Evolutionary conservation across 2,329 filamentous ascomycete genomes (phyloP).

Genomic region (Phoma sp.): DNA sequence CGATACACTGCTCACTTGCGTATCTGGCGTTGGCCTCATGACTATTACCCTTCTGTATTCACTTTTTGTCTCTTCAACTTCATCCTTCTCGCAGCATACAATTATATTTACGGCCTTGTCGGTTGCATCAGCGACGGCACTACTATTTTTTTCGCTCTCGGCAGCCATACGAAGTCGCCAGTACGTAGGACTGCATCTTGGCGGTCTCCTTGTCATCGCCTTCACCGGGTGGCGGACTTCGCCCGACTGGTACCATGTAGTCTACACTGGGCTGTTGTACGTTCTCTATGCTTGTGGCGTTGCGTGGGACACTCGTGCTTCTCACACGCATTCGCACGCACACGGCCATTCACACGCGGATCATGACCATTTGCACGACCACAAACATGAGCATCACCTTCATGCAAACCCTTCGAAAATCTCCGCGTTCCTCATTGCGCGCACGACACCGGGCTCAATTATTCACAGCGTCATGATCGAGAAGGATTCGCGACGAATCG

Average conservation of each 20-base stretch:
- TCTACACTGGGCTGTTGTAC: conserved; percentile 33
- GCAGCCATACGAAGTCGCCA: conserved; percentile 50
- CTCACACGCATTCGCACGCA: conserved; percentile 31
- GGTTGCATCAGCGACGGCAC: conserved; percentile 52
- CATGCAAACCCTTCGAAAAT: conserved; percentile 68
- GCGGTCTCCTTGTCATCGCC: conserved; percentile 32
- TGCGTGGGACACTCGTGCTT: conserved; percentile 49
- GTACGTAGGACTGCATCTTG: conserved; percentile 42
- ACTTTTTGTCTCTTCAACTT: conserved; percentile 41
- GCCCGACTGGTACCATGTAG: conserved; percentile 19
- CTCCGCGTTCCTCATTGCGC: conserved; percentile 75
- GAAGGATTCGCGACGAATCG: conserved; percentile 91
- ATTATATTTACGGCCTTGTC: conserved; percentile 52
- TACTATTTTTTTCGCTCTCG: conserved; percentile 53
- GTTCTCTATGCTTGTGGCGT: conserved; percentile 49
- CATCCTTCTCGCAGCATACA: conserved; percentile 42
- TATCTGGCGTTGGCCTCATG: conserved; percentile 49
- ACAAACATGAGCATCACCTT: conserved; percentile 44
- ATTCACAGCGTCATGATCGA: conserved; percentile 86
- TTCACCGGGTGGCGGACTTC: conserved; percentile 36
- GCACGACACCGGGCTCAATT: conserved; percentile 75
- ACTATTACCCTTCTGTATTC: conserved; percentile 48
- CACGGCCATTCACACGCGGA: conserved; percentile 41
- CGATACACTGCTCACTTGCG: conserved; percentile 53
- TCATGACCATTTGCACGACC: conserved; percentile 39